Base-by-base conservation (phyloP, 1,284 basidiomycete genomes). In the Heliocybe sulcata region DNA sequence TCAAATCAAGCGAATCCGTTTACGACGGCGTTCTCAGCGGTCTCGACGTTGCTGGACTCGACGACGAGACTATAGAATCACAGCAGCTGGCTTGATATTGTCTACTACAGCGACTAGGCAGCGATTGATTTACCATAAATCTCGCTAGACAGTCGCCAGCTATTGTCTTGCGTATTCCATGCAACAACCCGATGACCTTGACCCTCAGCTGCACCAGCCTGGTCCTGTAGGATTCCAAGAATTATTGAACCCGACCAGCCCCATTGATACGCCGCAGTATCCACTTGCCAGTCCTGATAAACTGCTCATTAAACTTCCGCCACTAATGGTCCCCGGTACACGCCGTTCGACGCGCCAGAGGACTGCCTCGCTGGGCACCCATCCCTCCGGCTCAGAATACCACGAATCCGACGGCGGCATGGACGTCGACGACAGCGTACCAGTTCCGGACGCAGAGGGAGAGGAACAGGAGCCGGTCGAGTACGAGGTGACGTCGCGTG, bases 371-470 rank as follows among this genome's bases (percentile, higher is more conserved):
- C 23, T 26, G 23, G 23, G 27, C 22, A 52, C 19, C 3, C 26
- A 29, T 9, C 66, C 79, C n/a, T 86, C 85, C 23, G 81, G 83
- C 49, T 87, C 85, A 26, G 83, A 86, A 61, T 87, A 87, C 64
- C 75, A 81, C 60, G 78, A 72, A 57, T 83, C 81, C 63, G 80
- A 82, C 58, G 76, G 76, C 60, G 80, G 77, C 12, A 62, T 69
- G 62, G 63, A 71, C 29, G 68, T 73, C 57, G 72, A 77, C 59
- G 54, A 66, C 49, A 69, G 69, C 8, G 60, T 57, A 12, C 69
- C 71, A 8, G 67, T 66, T 31, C 65, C 65, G 35, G 61, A 65
- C 26, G 58, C 57, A 1, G 60, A 59, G 9, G 56, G 67, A 54
- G 66, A 66, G 29, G 54, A 59, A 4, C 38, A 57, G 45, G 56